phyloP scores from a whole-genome alignment of 164 flowering plant genomes.

The Vitis labrusca region DNA sequence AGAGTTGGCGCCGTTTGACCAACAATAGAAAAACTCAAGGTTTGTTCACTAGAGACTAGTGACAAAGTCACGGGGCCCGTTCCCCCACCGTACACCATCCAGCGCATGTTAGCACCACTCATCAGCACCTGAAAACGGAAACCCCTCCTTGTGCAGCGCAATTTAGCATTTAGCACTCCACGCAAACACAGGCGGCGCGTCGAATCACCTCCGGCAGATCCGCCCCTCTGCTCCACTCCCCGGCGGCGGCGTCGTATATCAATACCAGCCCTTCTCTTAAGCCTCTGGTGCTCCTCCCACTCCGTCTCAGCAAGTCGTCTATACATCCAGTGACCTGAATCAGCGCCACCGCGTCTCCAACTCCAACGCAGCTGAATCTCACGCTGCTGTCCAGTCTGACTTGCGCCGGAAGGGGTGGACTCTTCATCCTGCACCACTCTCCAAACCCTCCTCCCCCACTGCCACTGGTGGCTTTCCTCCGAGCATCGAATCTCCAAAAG shows the following conservation, averaged over 20 bases:
- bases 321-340: conserved; percentile 72
- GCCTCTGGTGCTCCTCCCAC: conserved; percentile 65
- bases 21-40: no score
- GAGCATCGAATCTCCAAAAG: conserved; percentile 75
- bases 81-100: no score
- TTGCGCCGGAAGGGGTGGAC: conserved; percentile 75
- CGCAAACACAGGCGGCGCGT: conserved; percentile 79
- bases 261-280: conserved; percentile 64
- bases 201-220: conserved; percentile 64
- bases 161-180: conserved; percentile 45
- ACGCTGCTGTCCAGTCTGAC: conserved; percentile 66
- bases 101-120: no score
- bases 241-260: conserved; percentile 51
- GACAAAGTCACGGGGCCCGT: no score
- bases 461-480: conserved; percentile 22
- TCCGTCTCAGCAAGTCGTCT: conserved; percentile 68
- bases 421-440: conserved; percentile 70
- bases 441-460: conserved; percentile 40
- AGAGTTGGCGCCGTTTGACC: no score
- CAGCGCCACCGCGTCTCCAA: conserved; percentile 66
- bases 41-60: no score
- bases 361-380: conserved; percentile 76
- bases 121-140: no score
- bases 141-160: no score
- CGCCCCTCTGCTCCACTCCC: conserved; percentile 74